These are phyloP conservation scores for Acaromyces ingoldii DNA, from an alignment of 1,284 basidiomycete genomes.

Conservation along the genomic window DNA sequence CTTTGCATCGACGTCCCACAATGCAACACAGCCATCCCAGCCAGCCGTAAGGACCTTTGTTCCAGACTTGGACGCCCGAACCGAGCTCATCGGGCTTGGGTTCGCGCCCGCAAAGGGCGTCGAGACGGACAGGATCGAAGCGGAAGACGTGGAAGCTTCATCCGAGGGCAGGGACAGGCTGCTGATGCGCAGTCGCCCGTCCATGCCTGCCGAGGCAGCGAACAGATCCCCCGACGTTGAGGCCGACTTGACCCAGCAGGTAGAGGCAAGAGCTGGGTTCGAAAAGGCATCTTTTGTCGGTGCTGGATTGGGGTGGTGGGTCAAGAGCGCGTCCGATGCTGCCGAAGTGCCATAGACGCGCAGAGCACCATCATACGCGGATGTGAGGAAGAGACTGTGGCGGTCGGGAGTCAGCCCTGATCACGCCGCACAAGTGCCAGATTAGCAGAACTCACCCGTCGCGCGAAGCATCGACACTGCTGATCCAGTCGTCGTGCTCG, in stretches of 20 bases:
- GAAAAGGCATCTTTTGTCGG: too few species aligned
- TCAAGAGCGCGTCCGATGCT: neutral
- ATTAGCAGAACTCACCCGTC: slow-evolving; percentile 60
- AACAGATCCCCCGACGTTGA: too few species aligned
- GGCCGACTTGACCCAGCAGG: neutral
- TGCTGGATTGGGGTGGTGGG: neutral
- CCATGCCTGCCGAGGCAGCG: neutral
- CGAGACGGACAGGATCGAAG: neutral
- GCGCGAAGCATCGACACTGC: slow-evolving; percentile 64
- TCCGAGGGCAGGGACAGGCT: neutral
- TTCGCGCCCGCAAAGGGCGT: neutral
- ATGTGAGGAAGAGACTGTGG: slow-evolving; percentile 41
- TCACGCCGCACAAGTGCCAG: neutral
- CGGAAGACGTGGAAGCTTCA: neutral
- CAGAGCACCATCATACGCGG: slow-evolving; percentile 61
- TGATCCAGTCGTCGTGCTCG: slow-evolving; percentile 91
- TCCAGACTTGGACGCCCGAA: neutral
- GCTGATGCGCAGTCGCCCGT: slow-evolving; percentile 2
- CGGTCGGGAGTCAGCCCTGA: neutral
- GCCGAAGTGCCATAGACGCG: slow-evolving; percentile 25
- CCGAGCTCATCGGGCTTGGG: neutral
- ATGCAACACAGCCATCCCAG: slow-evolving; percentile 42
- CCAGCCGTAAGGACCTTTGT: slow-evolving; percentile 25
- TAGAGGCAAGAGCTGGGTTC: too few species aligned
- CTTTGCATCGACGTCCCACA: slow-evolving; percentile 47